Evolutionary conservation across 2,329 filamentous ascomycete species (phyloP).

Genomic region (Fusarium anguioides): DNA sequence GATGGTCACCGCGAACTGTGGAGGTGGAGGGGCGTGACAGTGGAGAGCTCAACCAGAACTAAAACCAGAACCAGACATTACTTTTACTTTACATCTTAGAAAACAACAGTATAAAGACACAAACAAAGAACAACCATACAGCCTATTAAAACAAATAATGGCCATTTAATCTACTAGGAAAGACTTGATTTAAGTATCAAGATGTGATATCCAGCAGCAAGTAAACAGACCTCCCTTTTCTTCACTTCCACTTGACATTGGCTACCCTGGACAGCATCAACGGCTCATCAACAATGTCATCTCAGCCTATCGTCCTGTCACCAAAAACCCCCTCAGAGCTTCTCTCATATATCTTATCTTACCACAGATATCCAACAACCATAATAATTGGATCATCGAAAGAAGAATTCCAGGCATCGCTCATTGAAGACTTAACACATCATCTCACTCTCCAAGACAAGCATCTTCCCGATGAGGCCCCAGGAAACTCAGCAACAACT

Average conservation of each 20-base stretch:
- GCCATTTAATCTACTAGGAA: background rate
- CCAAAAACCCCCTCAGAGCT: slow-evolving; percentile 69
- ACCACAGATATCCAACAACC: slow-evolving; percentile 68
- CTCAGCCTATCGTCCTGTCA: slow-evolving; percentile 58
- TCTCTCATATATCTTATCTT: slow-evolving; percentile 70
- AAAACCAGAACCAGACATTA: background rate
- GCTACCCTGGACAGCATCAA: slow-evolving; percentile 34
- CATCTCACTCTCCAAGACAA: slow-evolving; percentile 31
- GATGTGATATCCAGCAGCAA: background rate
- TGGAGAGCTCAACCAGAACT: slow-evolving; percentile 7
- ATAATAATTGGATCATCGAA: slow-evolving; percentile 77
- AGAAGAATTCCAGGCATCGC: slow-evolving; percentile 70
- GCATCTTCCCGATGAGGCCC: background rate
- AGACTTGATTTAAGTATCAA: background rate
- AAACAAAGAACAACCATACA: too few relatives aligned
- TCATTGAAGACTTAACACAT: slow-evolving; percentile 60
- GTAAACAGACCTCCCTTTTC: background rate
- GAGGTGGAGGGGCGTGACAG: slow-evolving; percentile 39
- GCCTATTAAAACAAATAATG: background rate
- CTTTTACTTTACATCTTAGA: background rate
- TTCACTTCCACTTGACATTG: background rate
- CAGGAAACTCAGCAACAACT: background rate
- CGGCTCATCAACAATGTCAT: slow-evolving; percentile 21
- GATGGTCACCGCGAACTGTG: slow-evolving; percentile 10
- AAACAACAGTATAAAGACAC: too few relatives aligned